Evolutionary conservation across 75 land plant genomes (phyloP), one percentile per base, ranked within the genome.

Genomic region (Pinus tabuliformis): DNA sequence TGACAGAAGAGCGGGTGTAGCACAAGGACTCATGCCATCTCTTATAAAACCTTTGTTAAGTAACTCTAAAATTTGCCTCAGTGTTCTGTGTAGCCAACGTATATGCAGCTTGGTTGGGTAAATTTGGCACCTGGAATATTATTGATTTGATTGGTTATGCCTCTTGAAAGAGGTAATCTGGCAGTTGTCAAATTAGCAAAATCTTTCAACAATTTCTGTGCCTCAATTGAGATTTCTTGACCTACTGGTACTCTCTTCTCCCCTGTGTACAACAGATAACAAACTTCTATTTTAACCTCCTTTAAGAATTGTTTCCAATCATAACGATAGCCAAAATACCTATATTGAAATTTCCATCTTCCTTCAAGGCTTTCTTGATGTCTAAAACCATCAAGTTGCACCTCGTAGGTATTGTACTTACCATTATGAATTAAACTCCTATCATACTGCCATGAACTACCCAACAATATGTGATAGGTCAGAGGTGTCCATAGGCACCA

Each of bases 371-470:
- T 4, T 52, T 24, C 56, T 22, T 56, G 20, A 73, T 20, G 9
- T 42, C 21, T 54, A 6, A 12, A 11, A 13, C 22, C 54, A 36
- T 39, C 15, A 15, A 17, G 24, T 45, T 8, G 11, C 39, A 76
- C 18, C 5, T 5, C 15, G n/a, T 76, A 76, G 17, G 70, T 45
- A 62, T 76, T 76, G 16, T 18, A 0, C 3, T 8, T 33, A 62
- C 78, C 78, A 62, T 42, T n/a, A 76, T 64, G 62, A 33, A 59
- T 58, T n/a, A 54, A 13, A n/a, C 36, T 11, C 70, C 39, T 39
- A 76, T 76, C 78, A 60, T 16, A 76, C 37, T 59, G 16, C 62
- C 61, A 75, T 21, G 76, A 63, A 16, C 54, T 36, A 12, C 74
- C 30, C n/a, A 26, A 21, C 13, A 62, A 21, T 7, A 76, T 26